phyloP scores from a whole-genome alignment of 768 basidiomycete genomes.

The Russula earlei region DNA sequence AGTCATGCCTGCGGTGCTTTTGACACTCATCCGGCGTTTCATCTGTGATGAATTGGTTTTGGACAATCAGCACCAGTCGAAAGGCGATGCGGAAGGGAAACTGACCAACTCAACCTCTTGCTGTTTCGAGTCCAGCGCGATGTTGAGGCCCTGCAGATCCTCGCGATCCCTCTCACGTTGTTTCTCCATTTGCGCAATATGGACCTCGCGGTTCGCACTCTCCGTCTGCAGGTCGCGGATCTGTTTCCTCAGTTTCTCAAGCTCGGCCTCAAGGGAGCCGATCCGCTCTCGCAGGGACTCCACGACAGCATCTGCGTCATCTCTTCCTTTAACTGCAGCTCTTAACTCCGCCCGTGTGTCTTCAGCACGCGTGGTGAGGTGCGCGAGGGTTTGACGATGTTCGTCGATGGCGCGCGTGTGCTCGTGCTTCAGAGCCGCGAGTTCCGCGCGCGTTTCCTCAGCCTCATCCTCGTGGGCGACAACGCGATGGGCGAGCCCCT shows the following conservation, averaged over 20 bases:
- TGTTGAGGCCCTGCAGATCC: conserved; percentile 76
- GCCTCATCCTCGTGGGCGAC: conserved; percentile 41
- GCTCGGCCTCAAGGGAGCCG: conserved; percentile 42
- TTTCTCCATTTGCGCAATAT: conserved; percentile 63
- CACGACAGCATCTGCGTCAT: conserved; percentile 45
- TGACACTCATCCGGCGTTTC: conserved; percentile 18
- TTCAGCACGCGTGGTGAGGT: conserved; percentile 38
- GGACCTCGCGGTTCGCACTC: conserved; percentile 78
- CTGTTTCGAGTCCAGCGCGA: conserved; percentile 88
- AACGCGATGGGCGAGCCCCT: conserved; percentile 38
- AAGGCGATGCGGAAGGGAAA: conserved; percentile 14
- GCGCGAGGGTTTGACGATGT: conserved; percentile 37
- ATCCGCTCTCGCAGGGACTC: conserved; percentile 42
- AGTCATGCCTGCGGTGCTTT: conserved; percentile 13
- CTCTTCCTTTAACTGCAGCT: conserved; percentile 41
- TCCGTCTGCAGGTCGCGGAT: conserved; percentile 67
- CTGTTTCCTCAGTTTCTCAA: conserved; percentile 49
- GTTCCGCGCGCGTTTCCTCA: conserved; percentile 46
- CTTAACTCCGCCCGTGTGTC: conserved; percentile 41
- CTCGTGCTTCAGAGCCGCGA: conserved; percentile 46
- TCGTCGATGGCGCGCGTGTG: conserved; percentile 41
- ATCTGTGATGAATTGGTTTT: conserved; percentile 3
- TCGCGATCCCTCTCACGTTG: conserved; percentile 59
- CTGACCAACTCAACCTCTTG: conserved; percentile 85
- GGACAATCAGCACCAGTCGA: neutral